phyloP scores from a whole-genome alignment of 192 early-diverging fungal species.

The Chytriomyces confervae region DNA sequence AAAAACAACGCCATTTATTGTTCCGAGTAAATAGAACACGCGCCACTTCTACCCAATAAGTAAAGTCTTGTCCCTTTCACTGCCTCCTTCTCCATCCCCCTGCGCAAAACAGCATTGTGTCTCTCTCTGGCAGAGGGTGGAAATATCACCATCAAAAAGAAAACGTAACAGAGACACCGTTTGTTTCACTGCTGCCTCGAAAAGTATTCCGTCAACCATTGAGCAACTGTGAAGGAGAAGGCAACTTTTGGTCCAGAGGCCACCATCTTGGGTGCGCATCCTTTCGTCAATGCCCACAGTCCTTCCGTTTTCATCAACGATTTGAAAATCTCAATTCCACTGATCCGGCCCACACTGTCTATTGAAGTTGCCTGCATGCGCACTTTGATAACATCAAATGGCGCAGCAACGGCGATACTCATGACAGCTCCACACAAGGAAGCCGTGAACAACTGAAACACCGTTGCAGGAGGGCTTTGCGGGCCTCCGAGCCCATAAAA shows the following conservation, averaged over 20 bases:
- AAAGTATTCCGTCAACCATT: conserved; percentile 64
- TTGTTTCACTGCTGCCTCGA: background rate
- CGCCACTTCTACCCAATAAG: no score
- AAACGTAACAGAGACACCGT: conserved; percentile 58
- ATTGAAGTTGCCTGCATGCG: conserved; percentile 90
- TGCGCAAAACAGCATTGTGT: no score
- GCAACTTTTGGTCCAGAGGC: conserved; percentile 84
- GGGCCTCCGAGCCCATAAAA: conserved; percentile 79
- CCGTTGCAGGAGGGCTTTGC: conserved; percentile 71
- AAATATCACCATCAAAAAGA: conserved; percentile 19
- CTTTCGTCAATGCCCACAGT: conserved; percentile 88
- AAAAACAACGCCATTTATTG: no score
- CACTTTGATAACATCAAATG: conserved; percentile 96
- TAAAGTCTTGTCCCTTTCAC: no score
- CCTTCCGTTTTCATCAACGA: conserved; percentile 86
- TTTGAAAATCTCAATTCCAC: conserved; percentile 75
- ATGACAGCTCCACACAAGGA: conserved; percentile 87
- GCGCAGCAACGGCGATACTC: conserved; percentile 86
- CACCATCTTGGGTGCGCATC: conserved; percentile 45
- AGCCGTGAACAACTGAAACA: conserved; percentile 86
- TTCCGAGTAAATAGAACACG: no score
- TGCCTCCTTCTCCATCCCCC: no score
- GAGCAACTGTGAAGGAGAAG: conserved; percentile 92
- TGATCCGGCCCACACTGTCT: conserved; percentile 71
- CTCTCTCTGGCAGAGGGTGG: no score